Evolutionary conservation across 2,329 filamentous ascomycete species (phyloP), one percentile per base, ranked within the genome.

Genomic region (Piedraia hortae): DNA sequence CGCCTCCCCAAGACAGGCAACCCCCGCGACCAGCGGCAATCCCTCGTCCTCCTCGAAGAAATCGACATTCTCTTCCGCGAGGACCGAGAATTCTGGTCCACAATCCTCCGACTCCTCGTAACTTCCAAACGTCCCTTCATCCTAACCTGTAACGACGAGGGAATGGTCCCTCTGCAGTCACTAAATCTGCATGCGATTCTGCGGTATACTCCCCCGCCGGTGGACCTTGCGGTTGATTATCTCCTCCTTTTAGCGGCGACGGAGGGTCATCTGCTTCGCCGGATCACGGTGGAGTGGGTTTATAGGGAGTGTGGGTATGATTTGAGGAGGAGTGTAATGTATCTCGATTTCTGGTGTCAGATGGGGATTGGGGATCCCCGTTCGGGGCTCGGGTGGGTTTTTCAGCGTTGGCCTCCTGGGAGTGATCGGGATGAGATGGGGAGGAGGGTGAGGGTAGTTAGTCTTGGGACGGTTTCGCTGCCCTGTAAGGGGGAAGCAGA

Each of bases 301-400:
- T 90, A 78, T 36, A 52, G 57, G 23, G 62, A 62, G 8, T 69
- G 72, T 23, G 43, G 56, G 2, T 47, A 56, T 13, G 85, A 97
- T 40, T 48, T 97, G 7, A 66, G 85, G 24, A 75, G 69, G 11
- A 67, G 70, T 2, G 62, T 97, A 21, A 66, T 59, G 25, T 78
- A 93, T 28, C 56, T 97, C 13, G 69, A 89, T 40, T 85, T 88
- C 40, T 97, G 82, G 82, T 97, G 88, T 41, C 85, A 97, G 42
- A 78, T 93, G 46, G 77, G 71, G 0, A 64, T 97, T 6, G 88
- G 85, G 4, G 85, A 90, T 39, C 55, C 63, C n/a, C 72, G 72
- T 33, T 72, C 73, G 10, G 82, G 85, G 0, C 59, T 89, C 19
- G 73, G 82, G 35, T 97, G 88, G 82, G 74, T 89, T 34, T 66